Percentiles rank a stretch among this genome's conserved stretches.
Conservation (phyloP, 495 filamentous ascomycete genomes). For the Aspergillus cristatus region DNA sequence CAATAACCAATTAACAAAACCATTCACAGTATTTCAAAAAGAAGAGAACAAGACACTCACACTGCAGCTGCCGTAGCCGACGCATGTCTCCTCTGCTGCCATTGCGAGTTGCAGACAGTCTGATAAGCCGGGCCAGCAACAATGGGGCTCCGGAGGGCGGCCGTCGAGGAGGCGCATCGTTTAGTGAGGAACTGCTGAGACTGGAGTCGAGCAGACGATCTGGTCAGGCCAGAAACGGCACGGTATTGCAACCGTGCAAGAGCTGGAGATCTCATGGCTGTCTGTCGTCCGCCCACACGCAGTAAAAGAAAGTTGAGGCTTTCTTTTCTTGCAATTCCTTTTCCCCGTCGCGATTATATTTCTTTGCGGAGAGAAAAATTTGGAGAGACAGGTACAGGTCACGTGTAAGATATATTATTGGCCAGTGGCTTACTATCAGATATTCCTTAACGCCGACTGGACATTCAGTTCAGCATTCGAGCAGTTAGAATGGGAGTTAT, state of each 20-base stretch:
- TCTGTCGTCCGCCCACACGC: slow-evolving; percentile 18
- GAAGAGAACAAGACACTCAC: slow-evolving; percentile 17
- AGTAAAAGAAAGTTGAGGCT: slow-evolving; percentile 20
- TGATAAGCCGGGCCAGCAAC: slow-evolving; percentile 32
- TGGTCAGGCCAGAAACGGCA: slow-evolving; percentile 35
- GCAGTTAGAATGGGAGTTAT: too few species aligned
- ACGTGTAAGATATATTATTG: slow-evolving; percentile 21
- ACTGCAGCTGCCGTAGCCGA: slow-evolving; percentile 32
- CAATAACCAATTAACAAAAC: slow-evolving; percentile 4
- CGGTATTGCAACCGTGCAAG: slow-evolving; percentile 35
- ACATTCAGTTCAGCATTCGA: too few species aligned
- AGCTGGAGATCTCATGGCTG: slow-evolving; percentile 37
- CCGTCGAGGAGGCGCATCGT: slow-evolving; percentile 34
- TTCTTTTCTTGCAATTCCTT: slow-evolving; percentile 18
- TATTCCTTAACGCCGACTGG: too few species aligned
- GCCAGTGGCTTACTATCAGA: too few species aligned
- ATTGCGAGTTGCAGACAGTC: slow-evolving; percentile 27
- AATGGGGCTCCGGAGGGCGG: slow-evolving; percentile 32
- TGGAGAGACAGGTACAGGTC: slow-evolving; percentile 36
- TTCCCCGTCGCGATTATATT: slow-evolving; percentile 8
- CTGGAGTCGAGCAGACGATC: slow-evolving; percentile 28
- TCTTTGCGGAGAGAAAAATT: slow-evolving; percentile 41
- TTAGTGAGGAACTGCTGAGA: slow-evolving; percentile 26
- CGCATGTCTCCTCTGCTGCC: slow-evolving; percentile 33
- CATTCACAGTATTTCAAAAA: background rate